phyloP scores from a whole-genome alignment of 257 asterid species.

The Coffea eugenioides region DNA sequence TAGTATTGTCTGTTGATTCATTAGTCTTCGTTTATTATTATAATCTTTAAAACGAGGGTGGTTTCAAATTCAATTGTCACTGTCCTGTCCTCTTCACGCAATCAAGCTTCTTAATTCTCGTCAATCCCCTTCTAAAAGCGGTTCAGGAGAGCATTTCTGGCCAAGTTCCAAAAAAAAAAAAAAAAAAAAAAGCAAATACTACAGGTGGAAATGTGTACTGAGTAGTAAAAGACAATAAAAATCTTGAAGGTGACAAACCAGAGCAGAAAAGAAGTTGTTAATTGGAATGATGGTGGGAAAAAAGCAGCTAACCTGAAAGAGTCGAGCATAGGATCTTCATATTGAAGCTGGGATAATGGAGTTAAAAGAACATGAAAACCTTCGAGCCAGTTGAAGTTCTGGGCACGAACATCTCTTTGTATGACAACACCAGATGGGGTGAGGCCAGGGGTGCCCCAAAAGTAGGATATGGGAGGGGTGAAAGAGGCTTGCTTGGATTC shows the following conservation, averaged over 20 bases:
- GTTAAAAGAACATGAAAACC: constrained; percentile 60
- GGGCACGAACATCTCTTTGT: constrained; percentile 23
- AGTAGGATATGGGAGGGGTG: constrained; percentile 48
- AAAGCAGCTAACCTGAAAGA: constrained; percentile 53
- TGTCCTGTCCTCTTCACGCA: too few species aligned
- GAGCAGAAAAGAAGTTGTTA: neutral
- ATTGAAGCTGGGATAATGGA: constrained; percentile 27
- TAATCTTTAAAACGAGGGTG: too few species aligned
- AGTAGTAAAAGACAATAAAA: neutral
- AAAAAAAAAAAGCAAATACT: neutral
- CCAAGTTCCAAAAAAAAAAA: too few species aligned
- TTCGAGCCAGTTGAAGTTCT: constrained; percentile 64
- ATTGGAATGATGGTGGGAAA: neutral
- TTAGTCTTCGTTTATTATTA: too few species aligned
- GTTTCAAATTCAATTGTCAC: too few species aligned
- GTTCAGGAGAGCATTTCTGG: neutral
- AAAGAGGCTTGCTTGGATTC: constrained; percentile 50
- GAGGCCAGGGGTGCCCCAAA: constrained; percentile 80
- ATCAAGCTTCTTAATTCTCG: too few species aligned
- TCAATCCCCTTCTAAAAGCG: too few species aligned
- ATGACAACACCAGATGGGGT: constrained; percentile 32
- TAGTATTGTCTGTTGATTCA: too few species aligned
- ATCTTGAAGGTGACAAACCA: neutral
- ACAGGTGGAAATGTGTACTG: neutral
- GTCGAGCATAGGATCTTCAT: constrained; percentile 46